These are phyloP conservation scores for Capronia epimyces DNA, from an alignment of 2,329 filamentous ascomycete genomes.

Conservation along the genomic window DNA sequence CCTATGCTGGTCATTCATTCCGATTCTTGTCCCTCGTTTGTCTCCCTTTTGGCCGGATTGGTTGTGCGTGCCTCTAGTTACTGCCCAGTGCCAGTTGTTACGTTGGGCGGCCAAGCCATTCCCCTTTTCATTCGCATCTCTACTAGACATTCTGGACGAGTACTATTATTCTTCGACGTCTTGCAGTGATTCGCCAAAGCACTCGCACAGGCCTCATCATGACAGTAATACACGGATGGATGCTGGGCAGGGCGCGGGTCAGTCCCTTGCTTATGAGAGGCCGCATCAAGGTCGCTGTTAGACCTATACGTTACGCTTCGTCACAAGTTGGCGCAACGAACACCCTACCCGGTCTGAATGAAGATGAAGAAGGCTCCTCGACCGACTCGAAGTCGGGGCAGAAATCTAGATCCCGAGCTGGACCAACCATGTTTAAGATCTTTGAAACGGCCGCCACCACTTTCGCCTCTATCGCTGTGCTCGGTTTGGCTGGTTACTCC, in stretches of 20 bases:
- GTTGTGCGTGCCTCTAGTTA: too few relatives aligned
- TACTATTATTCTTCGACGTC: not conserved
- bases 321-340: slow-evolving; percentile 23
- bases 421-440: slow-evolving; percentile 54
- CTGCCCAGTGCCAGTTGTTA: too few relatives aligned
- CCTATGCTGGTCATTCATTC: too few relatives aligned
- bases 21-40: too few relatives aligned
- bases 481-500: slow-evolving; percentile 67
- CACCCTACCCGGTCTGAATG: slow-evolving; percentile 15
- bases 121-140: too few relatives aligned
- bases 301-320: slow-evolving; percentile 12
- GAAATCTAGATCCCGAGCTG: slow-evolving; percentile 9
- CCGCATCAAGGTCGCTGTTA: not conserved
- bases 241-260: slow-evolving; percentile 7
- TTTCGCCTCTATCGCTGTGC: slow-evolving; percentile 65
- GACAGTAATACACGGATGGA: slow-evolving; percentile 7
- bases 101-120: too few relatives aligned
- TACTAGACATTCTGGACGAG: not conserved
- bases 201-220: slow-evolving; percentile 11
- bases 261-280: slow-evolving; percentile 2
- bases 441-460: slow-evolving; percentile 69
- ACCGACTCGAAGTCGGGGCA: slow-evolving; percentile 14
- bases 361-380: slow-evolving; percentile 20
- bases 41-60: too few relatives aligned
- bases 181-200: not conserved